phyloP scores from a whole-genome alignment of 257 asterid genomes.

The Solanum etuberosum region DNA sequence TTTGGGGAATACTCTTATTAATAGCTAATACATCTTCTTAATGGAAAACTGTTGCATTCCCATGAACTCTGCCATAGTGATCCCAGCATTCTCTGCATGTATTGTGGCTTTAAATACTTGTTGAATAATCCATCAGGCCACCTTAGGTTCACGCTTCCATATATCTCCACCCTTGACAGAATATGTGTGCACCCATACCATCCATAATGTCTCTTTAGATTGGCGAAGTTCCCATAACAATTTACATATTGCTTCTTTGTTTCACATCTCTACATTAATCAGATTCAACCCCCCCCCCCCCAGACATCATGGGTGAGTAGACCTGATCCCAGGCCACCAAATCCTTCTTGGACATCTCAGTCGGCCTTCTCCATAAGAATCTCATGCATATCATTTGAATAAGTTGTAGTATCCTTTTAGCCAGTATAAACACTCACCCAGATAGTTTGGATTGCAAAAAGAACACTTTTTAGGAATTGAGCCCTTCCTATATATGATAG shows the following conservation, averaged over 20 bases:
- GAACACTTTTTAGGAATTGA: not conserved
- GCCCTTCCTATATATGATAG: not conserved
- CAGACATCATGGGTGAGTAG: not conserved
- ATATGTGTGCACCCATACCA: not conserved
- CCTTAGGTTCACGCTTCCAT: too few relatives aligned
- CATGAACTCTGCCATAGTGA: not conserved
- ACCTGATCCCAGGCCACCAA: not conserved
- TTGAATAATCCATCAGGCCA: not conserved
- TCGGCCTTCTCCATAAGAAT: not conserved
- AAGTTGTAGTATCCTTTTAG: too few relatives aligned
- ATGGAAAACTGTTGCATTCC: not conserved
- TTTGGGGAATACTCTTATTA: not conserved
- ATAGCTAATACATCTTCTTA: not conserved
- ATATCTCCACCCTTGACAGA: not conserved
- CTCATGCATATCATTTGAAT: not conserved
- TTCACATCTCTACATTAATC: not conserved
- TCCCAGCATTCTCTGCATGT: not conserved
- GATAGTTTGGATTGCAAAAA: not conserved
- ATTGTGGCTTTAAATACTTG: not conserved
- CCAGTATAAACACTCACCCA: not conserved
- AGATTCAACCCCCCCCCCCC: not conserved
- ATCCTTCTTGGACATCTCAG: not conserved
- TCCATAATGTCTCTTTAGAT: not conserved
- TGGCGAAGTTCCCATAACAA: not conserved
- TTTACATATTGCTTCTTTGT: not conserved